Base-by-base conservation (phyloP, 768 basidiomycete genomes). In the Naganishia onofrii region DNA sequence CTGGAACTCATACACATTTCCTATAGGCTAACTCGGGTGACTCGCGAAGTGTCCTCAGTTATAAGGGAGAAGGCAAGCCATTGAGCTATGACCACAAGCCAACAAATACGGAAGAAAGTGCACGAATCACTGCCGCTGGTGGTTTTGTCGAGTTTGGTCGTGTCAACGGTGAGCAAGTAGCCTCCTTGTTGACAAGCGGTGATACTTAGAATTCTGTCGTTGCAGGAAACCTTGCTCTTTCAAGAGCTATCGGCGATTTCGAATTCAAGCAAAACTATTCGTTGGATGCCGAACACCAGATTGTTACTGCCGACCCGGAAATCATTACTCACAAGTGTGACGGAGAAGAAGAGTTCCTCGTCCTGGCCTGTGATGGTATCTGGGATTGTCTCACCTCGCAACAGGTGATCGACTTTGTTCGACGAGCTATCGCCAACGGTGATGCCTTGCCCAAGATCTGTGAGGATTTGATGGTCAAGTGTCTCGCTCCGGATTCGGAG, bases 311-410 rank as follows among this genome's bases (percentile, higher is more conserved):
- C 46, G 87, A 99, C 79, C 96, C 96, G 26, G 96, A 99, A 69
- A 84, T 99, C 73, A 91, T 86, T 21, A 83, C 84, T 54, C 96
- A 97, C 82, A 83, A 89, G 72, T 84, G 91, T 31, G 88, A 89
- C 1, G 86, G 86, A 10, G 95, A 98, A 68, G 96, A 99, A 78
- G 96, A 99, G 80, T 98, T 98, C 80, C 79, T 99, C 23, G 87
- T 99, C n/a, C 77, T 99, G 58, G 96, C 96, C 32, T 99, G 96
- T 80, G 96, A 99, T 81, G 96, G 94, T 95, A 99, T 98, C 76
- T 99, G 96, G 96, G 96, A 99, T 80, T 98, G 96, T 78, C 81
- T 99, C 46, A 87, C 86, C 4, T 95, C 93, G 9, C 96, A 99
- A 74, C 90, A 96, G 79, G 91, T 90, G 53, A 85, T 97, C 71